Conservation (phyloP, 495 filamentous ascomycete species). For the Saxophila tyrrhenica region DNA sequence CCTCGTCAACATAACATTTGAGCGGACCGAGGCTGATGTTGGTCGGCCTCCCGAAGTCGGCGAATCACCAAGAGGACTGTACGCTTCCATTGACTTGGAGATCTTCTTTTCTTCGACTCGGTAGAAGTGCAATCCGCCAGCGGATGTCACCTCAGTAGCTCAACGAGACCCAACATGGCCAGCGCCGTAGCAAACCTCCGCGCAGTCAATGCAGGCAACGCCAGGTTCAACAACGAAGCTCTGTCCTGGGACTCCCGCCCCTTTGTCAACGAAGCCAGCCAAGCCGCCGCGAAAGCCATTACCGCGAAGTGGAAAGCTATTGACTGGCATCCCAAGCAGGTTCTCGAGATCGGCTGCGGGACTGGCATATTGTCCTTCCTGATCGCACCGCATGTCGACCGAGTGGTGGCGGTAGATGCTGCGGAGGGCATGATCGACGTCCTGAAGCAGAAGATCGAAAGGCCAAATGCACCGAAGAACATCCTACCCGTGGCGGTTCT, state of each 20-base stretch:
- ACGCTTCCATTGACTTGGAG: no score
- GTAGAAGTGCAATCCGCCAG: no score
- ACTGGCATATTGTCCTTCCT: conserved; percentile 42
- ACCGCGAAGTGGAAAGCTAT: conserved; percentile 20
- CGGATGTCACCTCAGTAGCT: no score
- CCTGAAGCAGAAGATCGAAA: conserved; percentile 32
- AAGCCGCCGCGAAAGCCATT: conserved; percentile 25
- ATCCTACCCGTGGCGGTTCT: conserved; percentile 22
- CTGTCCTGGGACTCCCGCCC: conserved; percentile 33
- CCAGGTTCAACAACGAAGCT: conserved; percentile 35
- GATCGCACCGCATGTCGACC: conserved; percentile 32
- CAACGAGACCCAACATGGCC: conserved; percentile 6
- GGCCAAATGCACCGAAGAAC: conserved; percentile 9
- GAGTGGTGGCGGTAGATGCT: conserved; percentile 39
- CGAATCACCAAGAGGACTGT: no score
- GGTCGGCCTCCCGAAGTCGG: no score
- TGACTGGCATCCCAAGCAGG: conserved; percentile 19
- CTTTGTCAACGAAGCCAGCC: conserved; percentile 25
- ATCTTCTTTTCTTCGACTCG: no score
- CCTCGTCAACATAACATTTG: no score
- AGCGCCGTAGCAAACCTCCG: conserved; percentile 15
- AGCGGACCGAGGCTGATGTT: no score
- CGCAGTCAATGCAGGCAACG: conserved; percentile 10
- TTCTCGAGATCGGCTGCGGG: conserved; percentile 48
- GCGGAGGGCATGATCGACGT: conserved; percentile 43